Evolutionary conservation across 2,329 filamentous ascomycete species (phyloP).

Genomic region (Colletotrichum tabaci): DNA sequence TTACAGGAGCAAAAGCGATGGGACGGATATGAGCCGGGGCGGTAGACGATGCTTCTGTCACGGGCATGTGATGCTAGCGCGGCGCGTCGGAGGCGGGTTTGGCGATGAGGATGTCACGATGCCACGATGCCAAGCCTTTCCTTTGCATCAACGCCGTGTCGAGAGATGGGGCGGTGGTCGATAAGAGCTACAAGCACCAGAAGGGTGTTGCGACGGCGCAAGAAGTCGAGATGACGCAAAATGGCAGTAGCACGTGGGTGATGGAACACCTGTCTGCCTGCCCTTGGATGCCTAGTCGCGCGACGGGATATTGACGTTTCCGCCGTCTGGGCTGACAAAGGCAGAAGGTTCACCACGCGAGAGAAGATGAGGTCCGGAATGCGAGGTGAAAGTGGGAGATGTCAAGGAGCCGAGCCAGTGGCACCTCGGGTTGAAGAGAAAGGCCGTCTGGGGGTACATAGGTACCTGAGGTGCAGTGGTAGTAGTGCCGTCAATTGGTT

Average conservation of each 20-base stretch:
- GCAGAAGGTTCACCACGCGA: conserved; percentile 2
- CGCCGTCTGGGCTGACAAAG: conserved; percentile 17
- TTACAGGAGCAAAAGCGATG: conserved; percentile 8
- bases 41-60: neutral
- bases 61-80: conserved; percentile 8
- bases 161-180: neutral
- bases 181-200: neutral
- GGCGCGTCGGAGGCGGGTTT: neutral
- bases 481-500: conserved; percentile 9
- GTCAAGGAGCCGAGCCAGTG: neutral
- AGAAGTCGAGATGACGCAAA: neutral
- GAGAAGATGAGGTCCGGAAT: neutral
- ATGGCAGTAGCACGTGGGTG: neutral
- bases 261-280: neutral
- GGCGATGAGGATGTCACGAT: neutral
- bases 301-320: neutral
- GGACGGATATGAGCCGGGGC: neutral
- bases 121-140: too few relatives aligned
- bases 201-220: neutral
- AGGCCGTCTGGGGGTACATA: neutral
- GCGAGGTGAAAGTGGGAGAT: conserved; percentile 15
- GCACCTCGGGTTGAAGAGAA: conserved; percentile 7
- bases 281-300: neutral
- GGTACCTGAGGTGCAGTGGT: neutral
- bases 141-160: neutral